Percentiles rank a stretch among this genome's conserved stretches.
Evolutionary conservation across 768 basidiomycete genomes (phyloP).

Genomic region (Lentinula guzmanii): DNA sequence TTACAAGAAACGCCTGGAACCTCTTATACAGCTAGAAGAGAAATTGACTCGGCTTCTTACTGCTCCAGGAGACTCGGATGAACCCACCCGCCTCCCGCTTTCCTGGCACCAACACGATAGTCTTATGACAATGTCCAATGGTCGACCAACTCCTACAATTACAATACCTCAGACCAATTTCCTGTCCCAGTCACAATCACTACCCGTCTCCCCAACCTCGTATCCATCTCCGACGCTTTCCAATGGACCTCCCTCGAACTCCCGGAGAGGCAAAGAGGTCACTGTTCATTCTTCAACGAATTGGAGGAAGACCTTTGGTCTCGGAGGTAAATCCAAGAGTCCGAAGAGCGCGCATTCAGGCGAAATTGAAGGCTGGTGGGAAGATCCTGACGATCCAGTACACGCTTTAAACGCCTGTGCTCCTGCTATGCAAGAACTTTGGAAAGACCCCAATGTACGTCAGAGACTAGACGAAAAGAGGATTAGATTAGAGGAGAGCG

Average conservation of each 20-base stretch:
- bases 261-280: conserved; percentile 42
- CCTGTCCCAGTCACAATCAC: conserved; percentile 16
- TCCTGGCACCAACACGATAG: conserved; percentile 30
- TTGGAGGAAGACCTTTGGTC: conserved; percentile 65
- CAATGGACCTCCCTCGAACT: conserved; percentile 21
- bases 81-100: conserved; percentile 51
- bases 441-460: conserved; percentile 67
- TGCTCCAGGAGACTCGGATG: conserved; percentile 59
- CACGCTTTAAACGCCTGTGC: conserved; percentile 62
- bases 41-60: conserved; percentile 62
- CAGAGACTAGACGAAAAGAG: conserved; percentile 58
- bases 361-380: conserved; percentile 79
- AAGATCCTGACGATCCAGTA: conserved; percentile 78
- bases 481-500: conserved; percentile 72
- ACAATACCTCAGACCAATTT: conserved; percentile 33
- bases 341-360: conserved; percentile 67
- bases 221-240: conserved; percentile 10
- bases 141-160: conserved; percentile 47
- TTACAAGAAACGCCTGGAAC: conserved; percentile 59
- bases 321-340: conserved; percentile 55
- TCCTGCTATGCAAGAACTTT: conserved; percentile 65
- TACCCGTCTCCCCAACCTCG: conserved; percentile 18
- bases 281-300: conserved; percentile 55
- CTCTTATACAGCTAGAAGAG: conserved; percentile 65
- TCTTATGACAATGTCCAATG: conserved; percentile 22